Evolutionary conservation across 495 filamentous ascomycete species (phyloP), one percentile per base, ranked within the genome.

Genomic region (Trichoderma parareesei): DNA sequence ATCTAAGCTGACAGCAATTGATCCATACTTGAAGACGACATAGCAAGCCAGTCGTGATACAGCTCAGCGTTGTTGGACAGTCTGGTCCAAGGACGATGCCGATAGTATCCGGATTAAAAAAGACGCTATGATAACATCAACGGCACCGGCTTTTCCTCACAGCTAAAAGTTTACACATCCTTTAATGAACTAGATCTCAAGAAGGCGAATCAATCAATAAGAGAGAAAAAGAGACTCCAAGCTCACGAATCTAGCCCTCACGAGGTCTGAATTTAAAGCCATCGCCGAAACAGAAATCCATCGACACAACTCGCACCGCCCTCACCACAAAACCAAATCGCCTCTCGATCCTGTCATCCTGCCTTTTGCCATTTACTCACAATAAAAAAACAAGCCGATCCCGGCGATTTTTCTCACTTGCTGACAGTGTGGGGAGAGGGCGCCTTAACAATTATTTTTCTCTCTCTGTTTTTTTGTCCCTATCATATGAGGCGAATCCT

Each of bases 121-220:
- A 57, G 53, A 57, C 53, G 53, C 53, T 57, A 57, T 57, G 53
- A 57, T 57, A 57, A 57, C 27, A 57, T 37, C 33, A 33, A 57
- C 14, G 53, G 33, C 53, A 37, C 53, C 53, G 53, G 35, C 53
- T 57, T n/a, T 57, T 57, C 14, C 18, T 35, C 20, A 57, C 6
- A 37, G 37, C 8, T 10, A 11, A 10, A 37, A 33, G 8, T 57
- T 57, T 37, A 33, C 4, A 35, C 11, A 38, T 57, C 53, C 35
- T 35, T 37, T 27, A 3, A 57, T 27, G 27, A 27, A 27, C 27
- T 27, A 27, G 27, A 27, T 27, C 27, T 27, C 27, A 27, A 27
- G 27, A 27, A 27, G 27, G 27, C 27, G 27, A 27, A 27, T 8
- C 53, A 57, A 11, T 13, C 5, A 57, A 57, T 10, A 57, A 57